These are phyloP conservation scores for Saccharomyces eubayanus DNA, from an alignment of 805 yeast genomes.

Conservation along the genomic window DNA sequence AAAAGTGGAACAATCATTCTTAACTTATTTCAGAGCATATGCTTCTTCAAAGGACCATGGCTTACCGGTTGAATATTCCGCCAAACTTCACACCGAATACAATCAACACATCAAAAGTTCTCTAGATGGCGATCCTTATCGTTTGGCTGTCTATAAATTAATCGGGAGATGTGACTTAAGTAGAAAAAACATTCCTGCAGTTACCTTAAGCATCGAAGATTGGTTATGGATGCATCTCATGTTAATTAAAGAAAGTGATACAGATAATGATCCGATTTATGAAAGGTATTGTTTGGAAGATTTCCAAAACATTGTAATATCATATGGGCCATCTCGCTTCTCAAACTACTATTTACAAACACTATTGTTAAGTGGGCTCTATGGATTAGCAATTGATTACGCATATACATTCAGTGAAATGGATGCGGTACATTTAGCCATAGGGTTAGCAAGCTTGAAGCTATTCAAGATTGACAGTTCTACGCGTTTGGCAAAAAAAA, in stretches of 20 bases:
- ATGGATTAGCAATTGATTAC: conserved; percentile 69
- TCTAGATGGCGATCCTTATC: conserved; percentile 72
- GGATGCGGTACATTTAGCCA: conserved; percentile 84
- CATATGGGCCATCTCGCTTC: conserved; percentile 68
- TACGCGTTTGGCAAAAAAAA: conserved; percentile 15
- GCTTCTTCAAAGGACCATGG: conserved; percentile 45
- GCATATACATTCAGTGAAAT: conserved; percentile 51
- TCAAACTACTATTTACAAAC: conserved; percentile 66
- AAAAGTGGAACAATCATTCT: conserved; percentile 78
- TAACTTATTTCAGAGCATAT: conserved; percentile 67
- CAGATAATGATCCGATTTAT: conserved; percentile 44
- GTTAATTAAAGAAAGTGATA: conserved; percentile 53
- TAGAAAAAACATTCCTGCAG: conserved; percentile 57
- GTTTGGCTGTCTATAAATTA: conserved; percentile 82
- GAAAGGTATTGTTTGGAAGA: conserved; percentile 68
- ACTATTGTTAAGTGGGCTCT: conserved; percentile 66
- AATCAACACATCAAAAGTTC: conserved; percentile 70
- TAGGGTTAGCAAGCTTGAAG: conserved; percentile 68
- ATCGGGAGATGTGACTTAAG: conserved; percentile 83
- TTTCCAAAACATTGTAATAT: conserved; percentile 61
- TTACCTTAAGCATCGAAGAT: conserved; percentile 78
- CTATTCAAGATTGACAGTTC: conserved; percentile 32
- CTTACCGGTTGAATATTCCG: conserved; percentile 58
- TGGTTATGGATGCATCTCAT: conserved; percentile 94
- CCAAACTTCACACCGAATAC: conserved; percentile 69